These are phyloP conservation scores for Corylus americana DNA, from an alignment of 306 rosid genomes.

Conservation along the genomic window DNA sequence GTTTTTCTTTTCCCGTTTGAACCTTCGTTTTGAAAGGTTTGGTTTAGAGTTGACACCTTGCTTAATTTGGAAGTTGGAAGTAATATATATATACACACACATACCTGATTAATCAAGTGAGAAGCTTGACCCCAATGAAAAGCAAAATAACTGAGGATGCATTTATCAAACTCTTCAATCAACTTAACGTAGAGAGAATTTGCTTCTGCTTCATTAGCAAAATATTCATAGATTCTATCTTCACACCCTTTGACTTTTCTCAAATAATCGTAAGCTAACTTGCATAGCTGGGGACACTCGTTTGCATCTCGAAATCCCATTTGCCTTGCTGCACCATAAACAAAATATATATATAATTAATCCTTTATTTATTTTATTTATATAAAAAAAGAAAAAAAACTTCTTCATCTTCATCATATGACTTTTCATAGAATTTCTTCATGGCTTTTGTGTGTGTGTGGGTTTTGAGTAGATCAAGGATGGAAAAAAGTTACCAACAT, in stretches of 20 bases:
- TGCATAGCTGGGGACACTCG: conserved; percentile 59
- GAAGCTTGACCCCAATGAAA: conserved; percentile 83
- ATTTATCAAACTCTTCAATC: conserved; percentile 65
- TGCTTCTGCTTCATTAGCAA: conserved; percentile 41
- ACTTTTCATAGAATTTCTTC: too few relatives aligned
- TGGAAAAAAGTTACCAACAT: conserved; percentile 49
- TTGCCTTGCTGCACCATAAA: conserved; percentile 60
- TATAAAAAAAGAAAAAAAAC: too few relatives aligned
- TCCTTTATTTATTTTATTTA: neutral
- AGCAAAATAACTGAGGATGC: conserved; percentile 74
- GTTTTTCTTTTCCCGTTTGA: neutral
- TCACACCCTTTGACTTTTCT: conserved; percentile 55
- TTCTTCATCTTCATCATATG: neutral
- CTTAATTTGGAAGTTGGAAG: neutral
- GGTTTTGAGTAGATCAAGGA: neutral
- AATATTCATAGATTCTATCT: conserved; percentile 49
- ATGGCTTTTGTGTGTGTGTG: too few relatives aligned
- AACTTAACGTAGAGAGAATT: conserved; percentile 46
- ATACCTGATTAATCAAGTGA: conserved; percentile 57
- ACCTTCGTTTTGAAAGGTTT: neutral
- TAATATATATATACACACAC: too few relatives aligned
- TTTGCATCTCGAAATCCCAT: conserved; percentile 57
- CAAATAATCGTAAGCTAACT: conserved; percentile 56
- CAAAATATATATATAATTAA: neutral
- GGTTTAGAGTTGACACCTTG: neutral